These are phyloP conservation scores for Eucalyptus leucophloia DNA, from an alignment of 345 rosid genomes.

Conservation along the genomic window DNA sequence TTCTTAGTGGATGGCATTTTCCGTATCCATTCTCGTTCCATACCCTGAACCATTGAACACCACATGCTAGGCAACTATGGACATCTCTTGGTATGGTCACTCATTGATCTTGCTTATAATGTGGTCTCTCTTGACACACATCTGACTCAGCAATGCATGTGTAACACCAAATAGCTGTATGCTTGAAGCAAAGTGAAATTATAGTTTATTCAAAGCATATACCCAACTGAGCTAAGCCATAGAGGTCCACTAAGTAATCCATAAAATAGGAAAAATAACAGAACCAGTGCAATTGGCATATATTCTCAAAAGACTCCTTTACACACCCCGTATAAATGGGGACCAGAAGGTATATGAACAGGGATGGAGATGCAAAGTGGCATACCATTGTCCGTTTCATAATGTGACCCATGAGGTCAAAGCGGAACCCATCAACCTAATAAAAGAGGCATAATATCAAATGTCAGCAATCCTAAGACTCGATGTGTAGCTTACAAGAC, in stretches of 20 bases:
- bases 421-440: slow-evolving; percentile 95
- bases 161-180: neutral
- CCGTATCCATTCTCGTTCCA: neutral
- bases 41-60: neutral
- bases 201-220: neutral
- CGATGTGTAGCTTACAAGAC: neutral
- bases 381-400: slow-evolving; percentile 87
- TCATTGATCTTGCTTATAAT: neutral
- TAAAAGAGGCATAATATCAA: neutral
- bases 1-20: neutral
- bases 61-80: neutral
- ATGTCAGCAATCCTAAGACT: neutral
- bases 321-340: neutral
- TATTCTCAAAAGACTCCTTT: neutral
- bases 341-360: neutral
- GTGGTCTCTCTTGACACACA: neutral
- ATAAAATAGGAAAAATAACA: neutral
- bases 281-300: neutral
- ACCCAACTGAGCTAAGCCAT: neutral
- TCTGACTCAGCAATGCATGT: neutral
- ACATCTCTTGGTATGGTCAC: neutral
- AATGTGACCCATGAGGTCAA: slow-evolving; percentile 97
- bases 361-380: neutral
- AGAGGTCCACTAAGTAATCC: neutral
- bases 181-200: neutral